Evolutionary conservation across 305 asterid genomes (phyloP).

Genomic region (Rubia peregrina): DNA sequence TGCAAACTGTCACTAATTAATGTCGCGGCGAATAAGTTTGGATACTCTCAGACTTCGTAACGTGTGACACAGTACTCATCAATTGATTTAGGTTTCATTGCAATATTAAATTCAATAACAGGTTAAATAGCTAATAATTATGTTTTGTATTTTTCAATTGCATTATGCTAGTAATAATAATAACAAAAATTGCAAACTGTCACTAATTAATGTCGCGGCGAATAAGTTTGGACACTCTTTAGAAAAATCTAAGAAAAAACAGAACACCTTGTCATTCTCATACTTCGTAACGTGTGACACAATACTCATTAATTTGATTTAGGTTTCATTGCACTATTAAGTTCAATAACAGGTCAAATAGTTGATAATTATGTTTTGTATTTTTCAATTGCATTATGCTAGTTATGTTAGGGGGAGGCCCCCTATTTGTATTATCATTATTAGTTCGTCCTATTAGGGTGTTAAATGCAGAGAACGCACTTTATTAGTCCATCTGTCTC

Average conservation of each 20-base stretch:
- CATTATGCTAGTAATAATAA: background rate
- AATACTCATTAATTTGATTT: background rate
- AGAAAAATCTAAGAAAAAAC: background rate
- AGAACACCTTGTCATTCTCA: background rate
- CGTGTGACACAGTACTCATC: background rate
- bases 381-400: background rate
- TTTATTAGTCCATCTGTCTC: too few species aligned
- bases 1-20: background rate
- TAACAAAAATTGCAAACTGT: background rate
- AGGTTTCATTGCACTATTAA: background rate
- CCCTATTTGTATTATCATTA: too few species aligned
- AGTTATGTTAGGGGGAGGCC: too few species aligned
- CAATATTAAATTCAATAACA: too few species aligned
- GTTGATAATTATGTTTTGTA: background rate
- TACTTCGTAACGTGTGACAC: background rate
- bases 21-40: background rate
- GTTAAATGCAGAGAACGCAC: too few species aligned
- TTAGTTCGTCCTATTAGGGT: too few species aligned
- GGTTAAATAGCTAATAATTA: background rate
- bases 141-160: background rate
- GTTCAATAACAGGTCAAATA: background rate
- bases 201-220: background rate
- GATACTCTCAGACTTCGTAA: background rate
- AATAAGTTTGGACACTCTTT: background rate
- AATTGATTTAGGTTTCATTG: background rate